These are phyloP conservation scores for Yamadazyma buinensis DNA, from an alignment of 1,139 yeast species.

Conservation along the genomic window DNA sequence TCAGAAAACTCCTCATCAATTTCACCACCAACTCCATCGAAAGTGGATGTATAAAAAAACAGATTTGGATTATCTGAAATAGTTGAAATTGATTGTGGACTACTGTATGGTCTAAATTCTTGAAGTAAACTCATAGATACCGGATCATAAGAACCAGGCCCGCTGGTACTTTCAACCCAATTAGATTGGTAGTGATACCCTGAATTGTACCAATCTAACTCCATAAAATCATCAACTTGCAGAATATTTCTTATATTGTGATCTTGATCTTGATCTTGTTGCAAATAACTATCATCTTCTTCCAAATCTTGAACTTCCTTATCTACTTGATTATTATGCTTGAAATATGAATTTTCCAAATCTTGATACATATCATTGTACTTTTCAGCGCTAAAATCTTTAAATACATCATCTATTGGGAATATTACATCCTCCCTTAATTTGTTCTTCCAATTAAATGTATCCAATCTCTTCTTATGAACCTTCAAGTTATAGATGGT, in stretches of 20 bases:
- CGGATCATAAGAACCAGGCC: too few species aligned
- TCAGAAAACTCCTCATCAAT: neutral
- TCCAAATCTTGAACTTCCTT: too few species aligned
- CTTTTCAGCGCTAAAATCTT: neutral
- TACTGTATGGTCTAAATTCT: neutral
- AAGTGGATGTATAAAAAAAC: neutral
- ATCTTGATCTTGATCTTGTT: too few species aligned
- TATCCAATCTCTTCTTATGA: neutral
- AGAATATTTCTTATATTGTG: too few species aligned
- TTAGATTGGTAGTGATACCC: too few species aligned
- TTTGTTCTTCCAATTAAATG: neutral
- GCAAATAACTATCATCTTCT: too few species aligned
- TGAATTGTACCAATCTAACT: too few species aligned
- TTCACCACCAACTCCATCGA: neutral
- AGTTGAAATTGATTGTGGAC: neutral
- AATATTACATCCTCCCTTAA: neutral
- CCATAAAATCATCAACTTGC: too few species aligned
- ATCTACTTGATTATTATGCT: too few species aligned
- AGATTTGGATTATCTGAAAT: neutral
- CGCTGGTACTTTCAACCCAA: too few species aligned
- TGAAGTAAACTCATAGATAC: too few species aligned
- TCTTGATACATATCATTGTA: neutral
- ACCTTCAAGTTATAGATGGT: neutral
- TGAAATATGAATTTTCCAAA: too few species aligned
- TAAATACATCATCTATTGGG: neutral